A percentile compares a stretch with the other conserved stretches of the same genome.
These are phyloP conservation scores for Suhomyces taliae DNA, from an alignment of 1,139 yeast species.

Conservation along the genomic window DNA sequence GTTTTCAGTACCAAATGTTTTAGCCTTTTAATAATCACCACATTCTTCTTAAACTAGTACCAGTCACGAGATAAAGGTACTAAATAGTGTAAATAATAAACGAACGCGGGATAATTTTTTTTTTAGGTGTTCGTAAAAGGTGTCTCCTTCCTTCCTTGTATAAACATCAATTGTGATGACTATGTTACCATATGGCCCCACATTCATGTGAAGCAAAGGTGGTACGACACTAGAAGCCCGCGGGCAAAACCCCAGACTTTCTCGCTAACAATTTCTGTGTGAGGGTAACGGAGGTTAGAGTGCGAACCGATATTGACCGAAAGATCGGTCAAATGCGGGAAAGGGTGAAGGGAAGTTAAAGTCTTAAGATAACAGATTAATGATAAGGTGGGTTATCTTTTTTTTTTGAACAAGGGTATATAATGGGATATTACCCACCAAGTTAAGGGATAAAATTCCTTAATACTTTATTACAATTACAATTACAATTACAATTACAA, in stretches of 20 bases:
- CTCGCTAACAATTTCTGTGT: background rate
- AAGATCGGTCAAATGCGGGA: conserved; percentile 5
- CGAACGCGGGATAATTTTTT: too few relatives aligned
- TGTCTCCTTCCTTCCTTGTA: too few relatives aligned
- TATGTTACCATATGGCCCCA: background rate
- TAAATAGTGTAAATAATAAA: too few relatives aligned
- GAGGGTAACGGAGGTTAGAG: conserved; percentile 1
- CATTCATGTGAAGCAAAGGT: conserved; percentile 3
- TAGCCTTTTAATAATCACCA: too few relatives aligned
- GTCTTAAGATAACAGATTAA: background rate
- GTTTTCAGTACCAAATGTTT: too few relatives aligned
- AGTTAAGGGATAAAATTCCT: background rate
- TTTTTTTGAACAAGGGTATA: background rate
- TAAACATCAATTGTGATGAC: too few relatives aligned
- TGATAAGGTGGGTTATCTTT: too few relatives aligned
- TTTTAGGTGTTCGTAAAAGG: too few relatives aligned
- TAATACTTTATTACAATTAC: background rate
- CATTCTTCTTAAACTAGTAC: too few relatives aligned
- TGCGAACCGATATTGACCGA: conserved; percentile 5
- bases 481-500: conserved; percentile 8
- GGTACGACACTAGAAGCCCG: too few relatives aligned
- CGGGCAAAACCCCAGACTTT: background rate
- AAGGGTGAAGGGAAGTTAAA: conserved; percentile 1
- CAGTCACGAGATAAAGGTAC: too few relatives aligned
- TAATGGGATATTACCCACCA: background rate